Evolutionary conservation across 2,329 filamentous ascomycete genomes (phyloP), one percentile per base, ranked within the genome.

Genomic region (Emergomyces pasteurianus): DNA sequence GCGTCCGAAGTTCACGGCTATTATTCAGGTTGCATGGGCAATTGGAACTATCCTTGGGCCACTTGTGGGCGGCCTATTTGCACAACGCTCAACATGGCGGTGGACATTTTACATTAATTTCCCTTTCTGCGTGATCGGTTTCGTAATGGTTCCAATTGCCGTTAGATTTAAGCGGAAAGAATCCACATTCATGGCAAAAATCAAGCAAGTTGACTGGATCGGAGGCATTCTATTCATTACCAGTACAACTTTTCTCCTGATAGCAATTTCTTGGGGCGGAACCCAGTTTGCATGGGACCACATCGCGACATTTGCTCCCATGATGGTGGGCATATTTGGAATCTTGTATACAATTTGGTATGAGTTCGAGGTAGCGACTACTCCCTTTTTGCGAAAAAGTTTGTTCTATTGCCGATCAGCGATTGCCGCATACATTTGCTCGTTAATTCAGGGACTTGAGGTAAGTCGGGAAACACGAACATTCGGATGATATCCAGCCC

Each of bases 51-150:
- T 65, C 16, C 56, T 60, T 23, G 62, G 67, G 6, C 63, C 64
- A 26, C 58, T 65, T 52, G 42, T 66, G 36, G 64, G 64, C 53
- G 63, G 62, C 38, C 34, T 62, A 18, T 64, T 69, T 23, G 63
- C 65, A n/a, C 50, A 64, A 43, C 47, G 56, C 28, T 31, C 47
- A 58, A 47, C 43, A 31, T 85, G 83, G 84, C 71, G 80, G 5
- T 87, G 84, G 83, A 80, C 87, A 57, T 85, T 86, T 68, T 87
- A 80, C 78, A 77, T 86, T 65, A 86, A 86, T 65, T 70, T 85
- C 0, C 82, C 83, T 1, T 79, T 85, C 65, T 74, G 78, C 31
- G 79, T 71, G 1, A 61, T 82, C n/a, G 79, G 77, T 1, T 70
- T 74, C 18, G 64, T 78, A 46, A 69, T 82, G 64, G 72, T 82